These are phyloP conservation scores for Termitomyces sp. DNA, from an alignment of 768 basidiomycete species.

Conservation along the genomic window DNA sequence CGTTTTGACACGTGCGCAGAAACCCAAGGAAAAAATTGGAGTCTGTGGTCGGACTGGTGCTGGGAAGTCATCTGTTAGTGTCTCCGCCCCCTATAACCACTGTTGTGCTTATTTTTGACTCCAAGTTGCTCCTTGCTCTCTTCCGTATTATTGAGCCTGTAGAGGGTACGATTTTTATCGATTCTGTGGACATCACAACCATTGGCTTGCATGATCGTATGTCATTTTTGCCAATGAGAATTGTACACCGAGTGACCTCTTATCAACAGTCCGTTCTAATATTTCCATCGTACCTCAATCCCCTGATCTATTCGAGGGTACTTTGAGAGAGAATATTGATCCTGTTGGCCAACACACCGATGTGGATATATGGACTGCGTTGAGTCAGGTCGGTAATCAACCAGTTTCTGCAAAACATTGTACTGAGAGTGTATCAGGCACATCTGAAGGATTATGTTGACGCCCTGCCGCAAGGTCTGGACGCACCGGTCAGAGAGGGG, in stretches of 20 bases:
- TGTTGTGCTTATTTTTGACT: not conserved
- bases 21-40: conserved; percentile 83
- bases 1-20: conserved; percentile 31
- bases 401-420: not conserved
- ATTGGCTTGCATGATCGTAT: conserved; percentile 71
- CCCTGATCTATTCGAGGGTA: conserved; percentile 67
- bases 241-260: not conserved
- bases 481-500: conserved; percentile 70
- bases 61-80: conserved; percentile 67
- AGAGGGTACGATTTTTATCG: conserved; percentile 63
- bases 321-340: conserved; percentile 84
- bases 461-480: conserved; percentile 57
- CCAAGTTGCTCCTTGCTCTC: conserved; percentile 58
- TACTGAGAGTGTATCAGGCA: conserved; percentile 31
- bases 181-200: conserved; percentile 70
- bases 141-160: conserved; percentile 75
- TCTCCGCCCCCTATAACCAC: not conserved
- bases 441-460: conserved; percentile 69
- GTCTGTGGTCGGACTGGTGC: conserved; percentile 82
- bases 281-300: conserved; percentile 87
- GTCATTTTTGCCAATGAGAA: conserved; percentile 15
- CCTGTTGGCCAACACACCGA: conserved; percentile 74
- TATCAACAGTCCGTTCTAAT: conserved; percentile 55
- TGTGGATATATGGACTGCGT: conserved; percentile 80
- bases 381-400: conserved; percentile 48